Evolutionary conservation across 139 green algal species (phyloP), one percentile per base, ranked within the genome.

Genomic region (Chlamydomonas applanata): DNA sequence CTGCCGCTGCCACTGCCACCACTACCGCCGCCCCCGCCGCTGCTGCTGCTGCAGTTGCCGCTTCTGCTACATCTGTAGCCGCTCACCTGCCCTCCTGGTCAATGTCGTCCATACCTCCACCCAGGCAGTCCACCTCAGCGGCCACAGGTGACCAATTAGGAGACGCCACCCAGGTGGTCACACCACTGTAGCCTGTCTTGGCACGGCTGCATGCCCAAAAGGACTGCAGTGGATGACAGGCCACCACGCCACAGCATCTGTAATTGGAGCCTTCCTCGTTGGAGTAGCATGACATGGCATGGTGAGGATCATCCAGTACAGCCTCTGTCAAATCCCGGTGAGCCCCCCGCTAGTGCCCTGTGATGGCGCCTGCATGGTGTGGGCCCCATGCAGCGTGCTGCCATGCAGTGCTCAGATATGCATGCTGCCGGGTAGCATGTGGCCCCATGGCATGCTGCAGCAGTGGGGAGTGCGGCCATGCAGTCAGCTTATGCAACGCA

Each of bases 81-180:
- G n/a, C 67, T 40, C 57, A 85, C 83, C 83, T 81, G 56, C 82
- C 84, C 61, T 89, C 84, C 7, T 78, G 27, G 36, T 87, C 73
- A 14, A 89, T 61, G 52, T 84, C 81, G 3, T 78, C 68, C 27
- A 79, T 56, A 20, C 33, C 60, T 11, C 45, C 70, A 4, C 70
- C 72, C 40, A 90, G 64, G 73, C 74, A 82, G 80, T 88, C 78
- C 9, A 34, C 53, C 46, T 86, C 46, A 1, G 46, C 46, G 25
- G 22, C 32, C 3, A 76, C 40, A 3, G 80, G 79, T 7, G 79
- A 80, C n/a, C 25, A 86, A 7, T 32, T 14, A 13, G 65, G 36
- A 30, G 61, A 33, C 0, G 17, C 49, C 2, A 32, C 74, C 53
- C 82, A 89, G 25, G 79, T 89, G 1, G 65, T 68, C 20, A 88